These are phyloP conservation scores for Orobanche coerulescens DNA, from an alignment of 257 asterid species.

Conservation along the genomic window DNA sequence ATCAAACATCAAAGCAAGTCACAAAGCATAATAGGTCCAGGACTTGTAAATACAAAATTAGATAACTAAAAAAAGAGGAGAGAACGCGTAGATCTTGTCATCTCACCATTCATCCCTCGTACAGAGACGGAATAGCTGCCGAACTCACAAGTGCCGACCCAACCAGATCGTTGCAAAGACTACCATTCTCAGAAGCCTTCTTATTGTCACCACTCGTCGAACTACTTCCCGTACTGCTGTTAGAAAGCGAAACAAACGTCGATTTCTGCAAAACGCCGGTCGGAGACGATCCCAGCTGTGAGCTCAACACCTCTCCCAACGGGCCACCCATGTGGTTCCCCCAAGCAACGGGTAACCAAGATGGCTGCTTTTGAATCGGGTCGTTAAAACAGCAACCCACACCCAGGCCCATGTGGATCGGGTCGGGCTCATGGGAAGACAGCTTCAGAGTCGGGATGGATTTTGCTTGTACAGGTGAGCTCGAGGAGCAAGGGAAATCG, in stretches of 20 bases:
- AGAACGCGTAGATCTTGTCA: neutral
- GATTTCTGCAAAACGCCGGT: conserved; percentile 69
- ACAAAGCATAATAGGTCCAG: conserved; percentile 18
- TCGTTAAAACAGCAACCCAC: conserved; percentile 25
- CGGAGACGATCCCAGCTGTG: conserved; percentile 58
- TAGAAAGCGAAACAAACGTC: conserved; percentile 51
- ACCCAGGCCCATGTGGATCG: conserved; percentile 55
- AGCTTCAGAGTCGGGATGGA: conserved; percentile 47
- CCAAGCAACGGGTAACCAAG: conserved; percentile 69
- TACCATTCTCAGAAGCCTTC: conserved; percentile 30
- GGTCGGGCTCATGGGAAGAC: conserved; percentile 49
- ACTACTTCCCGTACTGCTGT: conserved; percentile 72
- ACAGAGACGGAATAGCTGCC: conserved; percentile 40
- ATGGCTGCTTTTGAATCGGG: conserved; percentile 33
- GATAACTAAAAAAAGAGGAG: neutral
- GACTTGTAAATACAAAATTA: conserved; percentile 2
- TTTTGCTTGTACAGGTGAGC: conserved; percentile 46
- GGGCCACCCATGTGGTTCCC: conserved; percentile 77
- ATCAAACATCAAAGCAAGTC: conserved; percentile 20
- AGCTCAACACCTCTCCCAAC: conserved; percentile 68
- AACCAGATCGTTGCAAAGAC: conserved; percentile 34
- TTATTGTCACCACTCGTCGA: conserved; percentile 40
- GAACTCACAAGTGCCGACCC: conserved; percentile 40
- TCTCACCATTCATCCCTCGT: too few species aligned
- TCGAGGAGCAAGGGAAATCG: conserved; percentile 35